A percentile compares a stretch with the other conserved stretches of the same genome.
These are phyloP conservation scores for Monoraphidium neglectum DNA, from an alignment of 139 green algal species.

Conservation along the genomic window DNA sequence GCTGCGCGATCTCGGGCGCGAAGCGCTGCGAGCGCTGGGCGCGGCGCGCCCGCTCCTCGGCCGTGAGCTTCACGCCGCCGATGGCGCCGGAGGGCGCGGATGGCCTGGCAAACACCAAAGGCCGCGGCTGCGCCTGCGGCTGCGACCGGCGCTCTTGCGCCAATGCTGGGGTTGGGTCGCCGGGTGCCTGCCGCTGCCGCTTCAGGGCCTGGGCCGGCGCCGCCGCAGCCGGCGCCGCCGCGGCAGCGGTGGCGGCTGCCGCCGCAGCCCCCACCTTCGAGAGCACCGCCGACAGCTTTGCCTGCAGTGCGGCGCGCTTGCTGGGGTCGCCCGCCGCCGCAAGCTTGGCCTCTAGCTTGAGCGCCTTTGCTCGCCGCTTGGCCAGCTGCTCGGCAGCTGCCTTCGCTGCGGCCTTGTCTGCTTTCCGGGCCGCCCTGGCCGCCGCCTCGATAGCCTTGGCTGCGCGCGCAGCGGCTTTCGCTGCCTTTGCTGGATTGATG, in stretches of 20 bases:
- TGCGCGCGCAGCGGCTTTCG: background rate
- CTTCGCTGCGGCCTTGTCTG: too few species aligned
- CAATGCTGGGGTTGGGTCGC: background rate
- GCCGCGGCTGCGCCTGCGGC: background rate
- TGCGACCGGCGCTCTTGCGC: background rate
- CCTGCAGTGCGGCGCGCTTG: conserved; percentile 10
- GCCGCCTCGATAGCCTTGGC: too few species aligned
- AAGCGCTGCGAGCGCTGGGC: conserved; percentile 40
- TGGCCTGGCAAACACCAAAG: background rate
- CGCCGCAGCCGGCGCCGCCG: background rate
- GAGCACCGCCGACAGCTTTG: conserved; percentile 12
- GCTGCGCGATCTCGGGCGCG: conserved; percentile 2
- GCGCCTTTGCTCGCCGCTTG: background rate
- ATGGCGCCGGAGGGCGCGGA: background rate
- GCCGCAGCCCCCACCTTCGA: background rate
- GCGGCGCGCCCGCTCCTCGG: conserved; percentile 28
- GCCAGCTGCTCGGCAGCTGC: too few species aligned
- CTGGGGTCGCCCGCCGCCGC: conserved; percentile 1
- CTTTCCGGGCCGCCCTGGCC: too few species aligned
- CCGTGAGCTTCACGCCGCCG: background rate
- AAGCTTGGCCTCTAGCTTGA: conserved; percentile 10
- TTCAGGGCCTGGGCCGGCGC: background rate
- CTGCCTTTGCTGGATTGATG: background rate
- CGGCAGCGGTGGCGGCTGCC: background rate
- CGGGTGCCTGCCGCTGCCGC: conserved; percentile 9